phyloP scores from a whole-genome alignment of 495 filamentous ascomycete species.

The Talaromyces nanjingensis region DNA sequence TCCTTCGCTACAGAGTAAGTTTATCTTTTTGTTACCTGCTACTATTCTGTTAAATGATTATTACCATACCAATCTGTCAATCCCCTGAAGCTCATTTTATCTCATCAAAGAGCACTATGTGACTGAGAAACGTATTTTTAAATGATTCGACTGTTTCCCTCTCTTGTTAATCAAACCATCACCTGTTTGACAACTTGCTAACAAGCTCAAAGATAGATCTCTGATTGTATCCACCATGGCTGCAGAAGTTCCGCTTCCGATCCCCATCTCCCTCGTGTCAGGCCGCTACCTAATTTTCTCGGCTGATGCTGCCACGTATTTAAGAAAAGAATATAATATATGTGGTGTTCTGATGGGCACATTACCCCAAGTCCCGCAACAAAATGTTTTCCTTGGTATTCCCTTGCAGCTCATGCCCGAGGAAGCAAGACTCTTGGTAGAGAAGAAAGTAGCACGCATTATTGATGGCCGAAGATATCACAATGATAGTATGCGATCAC shows the following conservation, averaged over 20 bases:
- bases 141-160: slow-evolving; percentile 24
- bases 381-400: slow-evolving; percentile 88
- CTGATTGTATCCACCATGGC: slow-evolving; percentile 23
- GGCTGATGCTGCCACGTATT: slow-evolving; percentile 69
- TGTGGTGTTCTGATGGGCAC: slow-evolving; percentile 82
- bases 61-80: slow-evolving; percentile 78
- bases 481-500: slow-evolving; percentile 46
- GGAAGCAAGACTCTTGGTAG: slow-evolving; percentile 77
- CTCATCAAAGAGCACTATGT: slow-evolving; percentile 35
- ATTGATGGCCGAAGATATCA: slow-evolving; percentile 70
- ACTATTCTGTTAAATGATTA: slow-evolving; percentile 55
- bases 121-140: slow-evolving; percentile 45
- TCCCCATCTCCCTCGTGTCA: slow-evolving; percentile 78
- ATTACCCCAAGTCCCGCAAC: slow-evolving; percentile 83
- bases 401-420: slow-evolving; percentile 87
- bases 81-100: slow-evolving; percentile 62
- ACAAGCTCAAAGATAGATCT: background rate
- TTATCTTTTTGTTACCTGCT: background rate
- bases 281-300: slow-evolving; percentile 87
- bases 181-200: background rate
- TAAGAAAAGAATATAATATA: slow-evolving; percentile 76
- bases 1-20: slow-evolving; percentile 1
- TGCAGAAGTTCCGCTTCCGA: slow-evolving; percentile 40
- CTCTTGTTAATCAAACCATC: background rate
- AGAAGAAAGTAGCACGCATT: slow-evolving; percentile 70